Base-by-base conservation (phyloP, 2,329 filamentous ascomycete species). In the Coleophoma cylindrospora region DNA sequence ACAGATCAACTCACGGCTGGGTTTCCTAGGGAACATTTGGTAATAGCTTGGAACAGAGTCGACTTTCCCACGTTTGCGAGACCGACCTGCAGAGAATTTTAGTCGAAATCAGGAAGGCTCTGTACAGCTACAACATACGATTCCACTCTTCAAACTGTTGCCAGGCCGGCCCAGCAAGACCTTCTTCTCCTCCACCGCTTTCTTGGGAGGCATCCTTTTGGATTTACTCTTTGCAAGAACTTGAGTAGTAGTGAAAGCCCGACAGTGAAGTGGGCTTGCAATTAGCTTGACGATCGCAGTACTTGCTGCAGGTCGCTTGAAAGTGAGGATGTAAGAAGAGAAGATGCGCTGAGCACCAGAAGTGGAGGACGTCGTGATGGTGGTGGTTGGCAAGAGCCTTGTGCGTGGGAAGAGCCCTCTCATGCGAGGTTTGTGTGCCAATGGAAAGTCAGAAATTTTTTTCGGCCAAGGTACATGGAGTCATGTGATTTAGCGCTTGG, bases 31-130 rank as follows among this genome's bases (percentile, higher is more conserved):
- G 84, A 84, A 73, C 87, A 96, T 80, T 96, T 97, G 69, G 94
- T 99, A 74, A 99, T 96, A 68, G 94, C 91, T 79, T 99, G 95
- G 83, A 99, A 99, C 65, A 99, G 84, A 34, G 95, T 99, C 60
- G 94, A 99, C 79, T 99, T 99, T 73, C 94, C 94, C 64, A 99
- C 95, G 73, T 99, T 99, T 72, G 94, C 94, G 66, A 99, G 85
- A 75, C 94, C 94, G 73, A 99, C 91, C 91, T 96, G 70, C 49
- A 54, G 41, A 52, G 21, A 15, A 15, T 47, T 49, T 59, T 46
- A 57, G 54, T 43, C 43, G 45, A 37, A 27, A 12, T 43, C 32
- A 49, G 49, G 13, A 43, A 17, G 10, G 38, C 21, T 44, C 21
- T 13, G 27, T 45, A 34, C 34, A 15, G 45, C 50, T 50, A 47